Percentiles rank a stretch among this genome's conserved stretches.
These are phyloP conservation scores for Pseudogymnoascus sp. DNA, from an alignment of 2,329 filamentous ascomycete species.

Conservation along the genomic window DNA sequence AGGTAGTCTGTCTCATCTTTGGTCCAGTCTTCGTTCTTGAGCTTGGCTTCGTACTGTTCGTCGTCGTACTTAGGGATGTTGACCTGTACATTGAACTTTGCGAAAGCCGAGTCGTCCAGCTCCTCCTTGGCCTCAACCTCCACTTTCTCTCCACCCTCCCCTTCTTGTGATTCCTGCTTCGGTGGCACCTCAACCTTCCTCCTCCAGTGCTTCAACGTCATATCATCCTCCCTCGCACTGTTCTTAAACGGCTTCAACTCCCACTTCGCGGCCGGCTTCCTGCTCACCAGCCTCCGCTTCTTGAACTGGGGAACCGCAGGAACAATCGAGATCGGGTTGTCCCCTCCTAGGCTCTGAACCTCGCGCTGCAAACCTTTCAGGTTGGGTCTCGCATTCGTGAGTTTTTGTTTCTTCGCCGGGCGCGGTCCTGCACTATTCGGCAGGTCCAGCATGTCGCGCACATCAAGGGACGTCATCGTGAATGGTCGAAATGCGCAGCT, in stretches of 20 bases:
- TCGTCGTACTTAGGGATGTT: constrained; percentile 75
- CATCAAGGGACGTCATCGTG: constrained; percentile 66
- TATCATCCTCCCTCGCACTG: constrained; percentile 61
- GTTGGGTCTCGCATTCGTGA: constrained; percentile 49
- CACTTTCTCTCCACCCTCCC: constrained; percentile 30
- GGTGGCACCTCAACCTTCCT: constrained; percentile 44
- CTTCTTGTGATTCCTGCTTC: constrained; percentile 30
- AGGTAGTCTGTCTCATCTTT: constrained; percentile 92
- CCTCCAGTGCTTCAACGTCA: constrained; percentile 75
- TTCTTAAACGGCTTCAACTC: constrained; percentile 66
- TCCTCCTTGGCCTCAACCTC: constrained; percentile 31
- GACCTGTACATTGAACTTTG: constrained; percentile 80
- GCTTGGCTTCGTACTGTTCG: constrained; percentile 70
- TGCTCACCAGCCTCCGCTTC: constrained; percentile 45
- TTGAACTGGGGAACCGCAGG: constrained; percentile 52
- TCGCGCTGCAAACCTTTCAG: constrained; percentile 57
- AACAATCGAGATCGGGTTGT: constrained; percentile 59
- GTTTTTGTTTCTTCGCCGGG: constrained; percentile 68
- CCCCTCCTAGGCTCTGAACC: constrained; percentile 56
- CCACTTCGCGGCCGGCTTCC: constrained; percentile 54
- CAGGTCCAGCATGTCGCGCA: constrained; percentile 82
- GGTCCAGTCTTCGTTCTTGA: constrained; percentile 73
- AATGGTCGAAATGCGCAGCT: neutral
- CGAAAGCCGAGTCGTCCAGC: constrained; percentile 57
- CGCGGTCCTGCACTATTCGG: constrained; percentile 51